Evolutionary conservation across 805 yeast species (phyloP), one percentile per base, ranked within the genome.

Genomic region (Pichia occidentalis): DNA sequence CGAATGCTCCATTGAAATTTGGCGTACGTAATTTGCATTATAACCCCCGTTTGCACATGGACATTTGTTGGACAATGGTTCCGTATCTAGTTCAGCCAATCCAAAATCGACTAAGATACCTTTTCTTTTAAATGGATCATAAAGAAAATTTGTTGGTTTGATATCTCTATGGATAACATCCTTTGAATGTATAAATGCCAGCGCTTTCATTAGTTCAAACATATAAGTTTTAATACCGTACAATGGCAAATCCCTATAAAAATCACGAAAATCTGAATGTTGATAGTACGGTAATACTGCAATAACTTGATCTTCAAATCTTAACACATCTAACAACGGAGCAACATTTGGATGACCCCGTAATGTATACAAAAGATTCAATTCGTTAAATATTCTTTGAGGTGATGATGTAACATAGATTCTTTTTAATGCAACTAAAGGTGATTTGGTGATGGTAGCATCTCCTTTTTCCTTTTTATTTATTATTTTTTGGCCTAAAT

Each of bases 381-480:
- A 70, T 59, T 92, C 99, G 57, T 88, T 88, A 50, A 75, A 77
- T 30, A 92, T 90, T 59, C 99, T 72, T 45, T 77, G 80, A 0
- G 97, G 97, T 7, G 97, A 86, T 1, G 96, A 85, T 0, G 98
- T 92, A 16, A 88, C 97, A 58, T 90, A 88, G 32, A 92, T 86
- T 52, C 92, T 76, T 57, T 92, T 92, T 48, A 92, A 66, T 2
- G 99, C 99, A 40, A 92, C 97, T 21, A 51, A 33, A n/a, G n/a
- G n/a, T n/a, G n/a, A n/a, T n/a, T n/a, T n/a, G n/a, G n/a, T 7
- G 59, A 51, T 57, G 31, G 67, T 68, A 5, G 22, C 19, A 16
- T 26, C 48, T 10, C 4, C 56, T 67, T 46, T 59, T 65, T 42
- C 50, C 48, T 19, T 54, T 56, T n/a, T 5, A 5, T 11, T 36